phyloP scores from a whole-genome alignment of 1,284 basidiomycete genomes.

The Naganishia sp. region DNA sequence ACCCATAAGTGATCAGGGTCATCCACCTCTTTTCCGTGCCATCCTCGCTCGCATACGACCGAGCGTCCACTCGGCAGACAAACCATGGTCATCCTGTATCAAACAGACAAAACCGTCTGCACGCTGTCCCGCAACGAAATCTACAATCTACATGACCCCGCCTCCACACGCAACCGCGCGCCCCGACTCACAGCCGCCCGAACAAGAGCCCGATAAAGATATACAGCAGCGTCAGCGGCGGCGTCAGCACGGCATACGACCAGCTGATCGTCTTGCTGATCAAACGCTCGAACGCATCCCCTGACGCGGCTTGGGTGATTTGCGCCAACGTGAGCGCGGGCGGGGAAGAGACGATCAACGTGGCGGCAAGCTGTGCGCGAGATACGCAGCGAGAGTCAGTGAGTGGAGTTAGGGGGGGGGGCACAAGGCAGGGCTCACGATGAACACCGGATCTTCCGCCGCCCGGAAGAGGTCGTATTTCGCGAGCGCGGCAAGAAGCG shows the following conservation, averaged over 20 bases:
- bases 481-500: conserved; percentile 67
- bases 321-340: conserved; percentile 58
- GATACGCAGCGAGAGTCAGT: not conserved
- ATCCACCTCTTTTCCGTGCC: no score
- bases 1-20: no score
- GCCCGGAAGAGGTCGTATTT: conserved; percentile 62
- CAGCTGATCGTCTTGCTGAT: conserved; percentile 62
- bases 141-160: no score
- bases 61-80: no score
- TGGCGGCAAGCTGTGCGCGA: conserved; percentile 63
- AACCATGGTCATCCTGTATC: no score
- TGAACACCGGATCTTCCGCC: conserved; percentile 54
- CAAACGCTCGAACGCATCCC: conserved; percentile 85
- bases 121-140: no score
- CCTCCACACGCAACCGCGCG: no score
- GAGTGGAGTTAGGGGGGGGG: not conserved
- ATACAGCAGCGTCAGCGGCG: conserved; percentile 70
- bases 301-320: conserved; percentile 83
- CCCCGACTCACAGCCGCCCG: conserved; percentile 40
- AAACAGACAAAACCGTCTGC: no score
- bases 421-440: conserved; percentile 37
- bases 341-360: conserved; percentile 69
- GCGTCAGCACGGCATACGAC: conserved; percentile 65
- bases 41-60: no score
- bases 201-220: conserved; percentile 68